Base-by-base conservation (phyloP, 768 basidiomycete species). In the Leccinum pellstonianum region DNA sequence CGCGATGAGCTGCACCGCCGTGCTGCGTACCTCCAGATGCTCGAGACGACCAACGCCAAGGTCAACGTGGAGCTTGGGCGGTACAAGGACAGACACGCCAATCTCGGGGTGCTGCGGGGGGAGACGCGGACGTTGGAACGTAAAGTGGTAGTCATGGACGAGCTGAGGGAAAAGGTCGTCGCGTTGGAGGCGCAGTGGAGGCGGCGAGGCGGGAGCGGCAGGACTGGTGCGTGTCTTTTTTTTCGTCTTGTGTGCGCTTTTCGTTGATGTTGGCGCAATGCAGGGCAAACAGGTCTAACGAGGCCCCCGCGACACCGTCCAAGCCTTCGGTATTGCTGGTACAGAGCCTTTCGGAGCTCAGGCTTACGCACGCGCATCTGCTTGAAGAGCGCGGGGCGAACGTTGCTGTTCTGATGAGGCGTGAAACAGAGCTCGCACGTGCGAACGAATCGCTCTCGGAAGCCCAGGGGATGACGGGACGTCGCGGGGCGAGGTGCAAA, bases 1-100 rank as follows among this genome's bases (percentile, higher is more conserved):
- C 77, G 85, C 9, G 86, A 86, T 10, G 89, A 92, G 59, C 76
- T 93, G 3, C 81, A 84, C 51, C 82, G 85, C 2, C 90, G 90
- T 62, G 81, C 86, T 0, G 70, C 76, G 3, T 84, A 92, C 64
- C 73, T 87, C 52, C 82, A 83, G 0, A 77, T 75, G 0, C 75
- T 92, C 0, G 89, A 93, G 68, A 66, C 76, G 6, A 77, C 77
- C 3, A 91, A 91, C 61, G 72, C 80, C 1, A 81, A 79, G 60
- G 71, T 90, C 55, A 78, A 69, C 3, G 66, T 78, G 0, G 88
- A 93, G 64, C 64, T 91, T 17, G 70, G 70, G 7, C 63, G 77
- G 11, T 77, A 90, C 15, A 78, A 82, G 35, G 84, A 84, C 60
- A 77, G 81, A 1, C 77, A 85, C 19, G 73, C 78, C 7, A 86